Evolutionary conservation across 2,329 filamentous ascomycete genomes (phyloP), one percentile per base, ranked within the genome.

Genomic region (Ophiostoma sp.): DNA sequence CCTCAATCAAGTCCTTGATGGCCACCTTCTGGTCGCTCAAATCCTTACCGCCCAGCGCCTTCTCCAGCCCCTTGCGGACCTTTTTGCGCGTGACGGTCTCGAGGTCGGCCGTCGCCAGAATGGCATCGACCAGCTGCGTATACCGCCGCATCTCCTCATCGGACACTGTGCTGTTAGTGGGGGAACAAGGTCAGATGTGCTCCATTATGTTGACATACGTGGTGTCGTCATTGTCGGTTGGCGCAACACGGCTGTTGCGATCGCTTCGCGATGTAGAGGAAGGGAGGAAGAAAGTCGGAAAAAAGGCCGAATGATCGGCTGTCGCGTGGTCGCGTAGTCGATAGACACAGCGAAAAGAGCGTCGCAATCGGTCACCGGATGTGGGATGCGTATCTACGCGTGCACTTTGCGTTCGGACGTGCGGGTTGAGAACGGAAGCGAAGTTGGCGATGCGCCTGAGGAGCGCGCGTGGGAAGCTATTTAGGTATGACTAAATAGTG

Each of bases 1-100:
- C 86, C 82, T 92, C 90, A 72, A 94, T 94, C 68, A 94, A 85
- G 70, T 84, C 84, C 80, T 93, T 93, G 81, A 94, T 91, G 17
- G 89, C 89, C 79, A 88, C 88, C 84, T 90, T 91, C 78, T 90
- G 87, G 2, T 86, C 84, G 75, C 84, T 87, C 71, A 91, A 80
- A 77, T 90, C 88, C 77, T 87, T 87, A 69, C 87, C 87, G 55
- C 85, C 86, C 19, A 90, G 81, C 33, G 85, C 84, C 66, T 81
- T 80, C 79, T 90, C 86, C 59, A 91, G 82, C 2, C 86, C 86
- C 76, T 87, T 84, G 70, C 88, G 87, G 73, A 91, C 86, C 81
- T 88, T 89, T 79, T 90, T 91, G 75, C 88, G 85, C 36, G 89
- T 88, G 70, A 91, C 87, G n/a, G 89, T 90, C 76, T 87, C 84